Evolutionary conservation across 345 rosid genomes (phyloP), one percentile per base, ranked within the genome.

Genomic region (Mangifera indica): DNA sequence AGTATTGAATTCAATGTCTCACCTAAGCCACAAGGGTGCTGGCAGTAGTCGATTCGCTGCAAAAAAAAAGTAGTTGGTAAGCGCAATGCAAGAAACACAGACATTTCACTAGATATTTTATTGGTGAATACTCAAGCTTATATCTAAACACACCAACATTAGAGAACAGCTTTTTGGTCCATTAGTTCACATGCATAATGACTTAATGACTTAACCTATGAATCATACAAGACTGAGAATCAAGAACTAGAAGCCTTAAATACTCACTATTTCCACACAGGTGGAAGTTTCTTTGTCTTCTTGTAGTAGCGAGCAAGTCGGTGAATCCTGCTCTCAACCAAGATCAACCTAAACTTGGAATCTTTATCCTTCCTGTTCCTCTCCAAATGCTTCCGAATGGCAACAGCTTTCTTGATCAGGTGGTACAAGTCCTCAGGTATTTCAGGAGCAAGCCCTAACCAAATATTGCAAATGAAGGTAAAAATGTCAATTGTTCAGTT

Each of bases 351-450:
- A 60, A 93, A 93, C 70, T 91, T 89, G 76, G 98, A 93, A 56
- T 93, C 98, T 76, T 93, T 93, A 78, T 93, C 98, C 82, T 93
- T 93, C 76, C 98, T 77, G 87, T 91, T 93, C 86, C 98, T 93
- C 86, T 93, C 98, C 79, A 93, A 80, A 77, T 93, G 98, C 88
- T 93, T 93, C 69, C 97, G 80, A 71, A 93, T 89, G 32, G 98
- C 94, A 49, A 93, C 97, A 0, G 98, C 97, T 75, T 88, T 93
- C 90, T 93, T 91, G 80, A 93, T 93, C 48, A 93, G 79, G 74
- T 91, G 98, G 59, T 93, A 91, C 64, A 93, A 76, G 78, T 93
- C 94, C 84, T 91, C 98, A 0, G 97, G 97, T 10, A 93, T 89
- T 78, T 91, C 96, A 62, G 98, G 97, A 10, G 97, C 93, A 83